Evolutionary conservation across 768 basidiomycete species (phyloP).

Genomic region (Rossbeevera mucosa): DNA sequence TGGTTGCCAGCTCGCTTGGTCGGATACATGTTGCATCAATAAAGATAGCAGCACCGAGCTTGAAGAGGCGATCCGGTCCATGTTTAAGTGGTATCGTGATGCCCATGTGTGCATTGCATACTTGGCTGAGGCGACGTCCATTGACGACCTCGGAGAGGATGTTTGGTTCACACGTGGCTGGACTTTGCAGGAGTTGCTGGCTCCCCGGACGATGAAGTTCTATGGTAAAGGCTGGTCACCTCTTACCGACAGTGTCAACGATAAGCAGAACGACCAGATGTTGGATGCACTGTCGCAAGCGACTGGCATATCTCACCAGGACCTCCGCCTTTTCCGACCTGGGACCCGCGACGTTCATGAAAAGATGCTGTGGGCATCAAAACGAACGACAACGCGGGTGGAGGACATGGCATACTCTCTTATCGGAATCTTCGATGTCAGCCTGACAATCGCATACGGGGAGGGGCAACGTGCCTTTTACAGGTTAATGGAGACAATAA

Average conservation of each 20-base stretch:
- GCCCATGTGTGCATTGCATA: constrained; percentile 30
- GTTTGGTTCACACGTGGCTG: constrained; percentile 32
- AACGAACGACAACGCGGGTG: constrained; percentile 30
- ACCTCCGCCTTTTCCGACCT: constrained; percentile 22
- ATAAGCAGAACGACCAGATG: constrained; percentile 24
- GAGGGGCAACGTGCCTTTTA: constrained; percentile 31
- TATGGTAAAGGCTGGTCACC: constrained; percentile 26
- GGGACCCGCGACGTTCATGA: constrained; percentile 24
- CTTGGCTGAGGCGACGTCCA: constrained; percentile 27
- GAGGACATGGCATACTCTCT: constrained; percentile 33
- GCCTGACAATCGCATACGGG: constrained; percentile 32
- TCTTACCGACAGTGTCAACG: constrained; percentile 23
- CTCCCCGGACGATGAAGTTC: constrained; percentile 30
- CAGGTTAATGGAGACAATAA: constrained; percentile 28
- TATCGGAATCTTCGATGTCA: constrained; percentile 33
- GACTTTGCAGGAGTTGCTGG: constrained; percentile 29
- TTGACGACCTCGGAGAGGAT: constrained; percentile 24
- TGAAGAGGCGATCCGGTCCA: constrained; percentile 32
- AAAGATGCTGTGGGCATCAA: constrained; percentile 34
- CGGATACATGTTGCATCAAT: constrained; percentile 34
- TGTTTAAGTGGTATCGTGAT: constrained; percentile 32
- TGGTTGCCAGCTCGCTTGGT: constrained; percentile 29
- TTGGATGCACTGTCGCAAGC: constrained; percentile 23
- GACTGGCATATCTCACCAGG: constrained; percentile 23
- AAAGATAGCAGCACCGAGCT: constrained; percentile 34